A percentile compares a stretch with the other conserved stretches of the same genome.
These are phyloP conservation scores for Xylariales sp. DNA, from an alignment of 2,329 filamentous ascomycete genomes.

Conservation along the genomic window DNA sequence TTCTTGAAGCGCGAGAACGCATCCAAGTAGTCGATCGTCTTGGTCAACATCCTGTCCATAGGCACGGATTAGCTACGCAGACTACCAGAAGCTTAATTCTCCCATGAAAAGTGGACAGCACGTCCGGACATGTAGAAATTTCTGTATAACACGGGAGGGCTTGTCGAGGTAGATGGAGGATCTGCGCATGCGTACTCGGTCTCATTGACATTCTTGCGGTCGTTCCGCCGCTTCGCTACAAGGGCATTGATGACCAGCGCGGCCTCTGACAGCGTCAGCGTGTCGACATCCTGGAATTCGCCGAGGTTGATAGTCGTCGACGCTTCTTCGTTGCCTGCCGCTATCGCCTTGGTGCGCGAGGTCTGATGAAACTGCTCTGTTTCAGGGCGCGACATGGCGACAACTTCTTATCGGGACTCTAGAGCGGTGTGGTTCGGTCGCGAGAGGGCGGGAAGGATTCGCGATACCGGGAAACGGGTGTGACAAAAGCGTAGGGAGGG, in stretches of 20 bases:
- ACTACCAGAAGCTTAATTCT: background rate
- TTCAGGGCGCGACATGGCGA: constrained; percentile 36
- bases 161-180: constrained; percentile 2
- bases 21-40: constrained; percentile 92
- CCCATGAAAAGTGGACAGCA: background rate
- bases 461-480: constrained; percentile 23
- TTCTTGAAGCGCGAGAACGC: constrained; percentile 96
- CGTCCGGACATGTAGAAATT: background rate
- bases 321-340: constrained; percentile 88
- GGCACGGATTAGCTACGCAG: constrained; percentile 22
- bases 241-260: constrained; percentile 92
- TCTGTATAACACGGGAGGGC: background rate
- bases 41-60: constrained; percentile 74
- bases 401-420: background rate
- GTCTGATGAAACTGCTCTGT: constrained; percentile 58
- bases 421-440: constrained; percentile 4
- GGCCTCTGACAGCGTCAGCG: constrained; percentile 91
- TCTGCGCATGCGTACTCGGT: constrained; percentile 72
- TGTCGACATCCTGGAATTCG: constrained; percentile 92
- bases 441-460: constrained; percentile 12
- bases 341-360: constrained; percentile 75
- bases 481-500: constrained; percentile 9
- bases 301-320: constrained; percentile 84
- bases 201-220: constrained; percentile 84
- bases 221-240: constrained; percentile 80